Evolutionary conservation across 306 rosid species (phyloP).

Genomic region (peach (Prunus persica)): Prunus_persica_NCBIv2 NC_034009.1:47231001-47231500

Average conservation of each 20-base stretch:
- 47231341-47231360: slow-evolving; percentile 9
- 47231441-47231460: slow-evolving; percentile 70
- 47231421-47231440: slow-evolving; percentile 65
- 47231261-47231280: slow-evolving; percentile 59
- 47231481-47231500: slow-evolving; percentile 71
- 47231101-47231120: not conserved
- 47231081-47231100: slow-evolving; percentile 45
- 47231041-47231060: slow-evolving; percentile 93
- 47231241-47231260: slow-evolving; percentile 62
- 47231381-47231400: not conserved
- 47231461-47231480: slow-evolving; percentile 78
- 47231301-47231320: slow-evolving; percentile 88
- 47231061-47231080: slow-evolving; percentile 76
- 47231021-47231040: slow-evolving; percentile 93
- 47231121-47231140: not conserved
- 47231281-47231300: slow-evolving; percentile 90
- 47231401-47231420: slow-evolving; percentile 1
- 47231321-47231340: slow-evolving; percentile 83
- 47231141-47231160: not conserved
- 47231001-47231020: slow-evolving; percentile 90
- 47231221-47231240: slow-evolving; percentile 53
- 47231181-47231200: slow-evolving; percentile 87
- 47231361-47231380: slow-evolving; percentile 2
- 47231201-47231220: slow-evolving; percentile 99
- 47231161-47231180: slow-evolving; percentile 44